Conservation (phyloP, 2,329 filamentous ascomycete species). For the Thelonectria discophora region DNA sequence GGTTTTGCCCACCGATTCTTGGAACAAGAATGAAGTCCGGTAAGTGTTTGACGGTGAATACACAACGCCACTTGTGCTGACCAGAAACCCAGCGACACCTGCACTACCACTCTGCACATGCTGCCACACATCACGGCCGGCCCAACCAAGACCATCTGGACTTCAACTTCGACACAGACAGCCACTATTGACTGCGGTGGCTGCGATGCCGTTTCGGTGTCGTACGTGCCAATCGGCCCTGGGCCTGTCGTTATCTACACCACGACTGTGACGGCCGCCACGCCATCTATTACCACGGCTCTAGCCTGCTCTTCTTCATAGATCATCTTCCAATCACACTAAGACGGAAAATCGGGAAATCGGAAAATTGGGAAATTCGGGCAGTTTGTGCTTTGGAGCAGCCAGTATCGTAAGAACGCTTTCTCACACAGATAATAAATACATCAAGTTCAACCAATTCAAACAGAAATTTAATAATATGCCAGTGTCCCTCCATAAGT, state of each 20-base stretch:
- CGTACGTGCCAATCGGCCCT: neutral
- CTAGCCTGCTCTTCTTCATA: neutral
- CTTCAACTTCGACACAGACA: neutral
- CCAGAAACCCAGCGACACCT: neutral
- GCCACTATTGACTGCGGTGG: neutral
- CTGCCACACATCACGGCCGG: neutral
- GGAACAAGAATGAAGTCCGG: neutral
- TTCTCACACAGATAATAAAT: too few relatives aligned
- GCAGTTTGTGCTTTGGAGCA: too few relatives aligned
- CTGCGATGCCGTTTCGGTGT: neutral
- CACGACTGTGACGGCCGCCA: neutral
- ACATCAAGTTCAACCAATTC: too few relatives aligned
- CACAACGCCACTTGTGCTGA: neutral
- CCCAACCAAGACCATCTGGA: neutral
- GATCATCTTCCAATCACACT: too few relatives aligned
- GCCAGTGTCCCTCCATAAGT: too few relatives aligned
- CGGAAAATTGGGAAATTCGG: too few relatives aligned
- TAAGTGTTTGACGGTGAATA: neutral
- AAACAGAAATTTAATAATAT: too few relatives aligned
- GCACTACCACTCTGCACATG: neutral
- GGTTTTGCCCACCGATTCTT: neutral
- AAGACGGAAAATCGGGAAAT: too few relatives aligned
- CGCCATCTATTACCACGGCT: neutral
- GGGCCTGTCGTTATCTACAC: neutral
- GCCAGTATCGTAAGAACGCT: too few relatives aligned